Conservation (phyloP, 768 basidiomycete species). For the Boletus vermiculosoides region DNA sequence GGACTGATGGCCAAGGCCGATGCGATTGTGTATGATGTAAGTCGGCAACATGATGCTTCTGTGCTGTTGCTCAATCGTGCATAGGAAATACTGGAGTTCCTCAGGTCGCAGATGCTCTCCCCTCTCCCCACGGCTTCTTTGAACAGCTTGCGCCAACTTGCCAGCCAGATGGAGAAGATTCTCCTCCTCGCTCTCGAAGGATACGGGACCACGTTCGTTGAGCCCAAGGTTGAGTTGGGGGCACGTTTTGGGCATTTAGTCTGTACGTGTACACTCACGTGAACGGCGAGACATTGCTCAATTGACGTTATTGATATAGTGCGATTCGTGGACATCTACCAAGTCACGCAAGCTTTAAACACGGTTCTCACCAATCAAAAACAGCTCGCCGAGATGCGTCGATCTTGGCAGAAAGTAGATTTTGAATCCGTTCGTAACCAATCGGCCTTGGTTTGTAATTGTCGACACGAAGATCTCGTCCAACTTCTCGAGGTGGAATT, state of each 20-base stretch:
- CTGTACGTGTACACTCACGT: slow-evolving; percentile 48
- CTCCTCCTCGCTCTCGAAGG: slow-evolving; percentile 75
- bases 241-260: slow-evolving; percentile 90
- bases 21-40: slow-evolving; percentile 86
- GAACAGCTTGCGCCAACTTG: slow-evolving; percentile 72
- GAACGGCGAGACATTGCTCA: not conserved
- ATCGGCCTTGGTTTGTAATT: slow-evolving; percentile 90
- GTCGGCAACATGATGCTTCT: slow-evolving; percentile 32
- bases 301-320: slow-evolving; percentile 44
- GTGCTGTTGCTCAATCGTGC: slow-evolving; percentile 21
- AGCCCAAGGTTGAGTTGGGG: slow-evolving; percentile 87
- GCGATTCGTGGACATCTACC: slow-evolving; percentile 89
- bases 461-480: slow-evolving; percentile 84
- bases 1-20: slow-evolving; percentile 88
- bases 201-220: slow-evolving; percentile 87
- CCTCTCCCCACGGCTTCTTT: slow-evolving; percentile 67
- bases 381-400: slow-evolving; percentile 80
- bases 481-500: slow-evolving; percentile 86
- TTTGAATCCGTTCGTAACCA: slow-evolving; percentile 91
- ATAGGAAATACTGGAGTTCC: slow-evolving; percentile 83
- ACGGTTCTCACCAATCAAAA: slow-evolving; percentile 88
- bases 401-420: slow-evolving; percentile 85
- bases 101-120: slow-evolving; percentile 82
- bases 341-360: slow-evolving; percentile 84
- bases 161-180: slow-evolving; percentile 91